Percentiles rank a stretch among this genome's conserved stretches.
phyloP scores from a whole-genome alignment of 2,329 filamentous ascomycete species.

The Trichothecium sympodiale region DNA sequence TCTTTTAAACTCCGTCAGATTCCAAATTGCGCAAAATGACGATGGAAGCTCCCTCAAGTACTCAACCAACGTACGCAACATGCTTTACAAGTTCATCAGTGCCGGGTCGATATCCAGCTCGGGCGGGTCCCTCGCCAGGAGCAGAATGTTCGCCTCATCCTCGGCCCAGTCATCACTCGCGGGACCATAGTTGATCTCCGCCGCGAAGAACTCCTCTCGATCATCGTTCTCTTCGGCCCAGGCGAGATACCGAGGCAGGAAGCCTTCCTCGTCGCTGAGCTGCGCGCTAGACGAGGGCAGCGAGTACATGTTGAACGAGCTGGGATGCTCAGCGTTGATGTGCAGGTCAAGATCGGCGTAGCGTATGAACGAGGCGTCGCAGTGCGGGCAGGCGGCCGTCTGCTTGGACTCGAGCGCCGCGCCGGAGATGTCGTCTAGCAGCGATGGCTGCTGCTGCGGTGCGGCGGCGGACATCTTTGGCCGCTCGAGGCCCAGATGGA shows the following conservation, averaged over 20 bases:
- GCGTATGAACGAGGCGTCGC: conserved; percentile 34
- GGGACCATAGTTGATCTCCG: conserved; percentile 18
- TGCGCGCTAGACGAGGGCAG: too few species aligned
- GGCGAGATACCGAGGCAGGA: conserved; percentile 3
- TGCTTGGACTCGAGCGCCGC: conserved; percentile 26
- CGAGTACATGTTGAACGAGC: too few species aligned
- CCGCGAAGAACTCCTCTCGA: conserved; percentile 21
- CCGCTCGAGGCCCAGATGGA: conserved; percentile 57
- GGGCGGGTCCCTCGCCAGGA: conserved; percentile 19
- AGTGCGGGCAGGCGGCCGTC: conserved; percentile 34
- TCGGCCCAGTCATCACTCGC: conserved; percentile 30
- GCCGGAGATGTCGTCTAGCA: conserved; percentile 33
- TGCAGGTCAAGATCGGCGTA: conserved; percentile 39
- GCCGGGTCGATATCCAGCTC: conserved; percentile 21
- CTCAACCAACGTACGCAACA: too few species aligned
- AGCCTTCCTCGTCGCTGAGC: background rate
- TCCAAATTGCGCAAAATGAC: too few species aligned
- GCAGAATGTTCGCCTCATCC: conserved; percentile 32
- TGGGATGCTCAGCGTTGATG: conserved; percentile 19
- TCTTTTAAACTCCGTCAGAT: too few species aligned
- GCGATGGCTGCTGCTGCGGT: conserved; percentile 8
- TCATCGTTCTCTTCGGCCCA: conserved; percentile 12
- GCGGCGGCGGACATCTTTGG: conserved; percentile 18
- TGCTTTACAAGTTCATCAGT: conserved; percentile 10
- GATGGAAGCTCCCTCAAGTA: too few species aligned